A percentile compares a stretch with the other conserved stretches of the same genome.
These are phyloP conservation scores for Anthracocystis walkeri DNA, from an alignment of 1,284 basidiomycete genomes.

Conservation along the genomic window DNA sequence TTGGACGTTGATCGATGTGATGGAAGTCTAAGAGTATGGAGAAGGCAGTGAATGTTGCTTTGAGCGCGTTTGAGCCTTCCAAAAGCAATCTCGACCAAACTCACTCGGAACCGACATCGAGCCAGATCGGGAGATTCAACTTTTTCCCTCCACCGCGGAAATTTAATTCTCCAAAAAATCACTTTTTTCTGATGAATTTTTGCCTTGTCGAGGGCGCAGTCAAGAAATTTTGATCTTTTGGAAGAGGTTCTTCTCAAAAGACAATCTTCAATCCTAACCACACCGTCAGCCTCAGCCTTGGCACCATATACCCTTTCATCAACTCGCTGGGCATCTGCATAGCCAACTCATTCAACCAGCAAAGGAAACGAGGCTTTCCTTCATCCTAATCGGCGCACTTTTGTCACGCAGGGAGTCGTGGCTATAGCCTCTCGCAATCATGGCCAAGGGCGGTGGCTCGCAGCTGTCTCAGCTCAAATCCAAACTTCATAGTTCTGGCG, in stretches of 20 bases:
- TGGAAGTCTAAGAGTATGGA: neutral
- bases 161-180: neutral
- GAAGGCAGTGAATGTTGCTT: neutral
- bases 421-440: constrained; percentile 15
- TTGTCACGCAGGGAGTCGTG: neutral
- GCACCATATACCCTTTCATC: constrained; percentile 17
- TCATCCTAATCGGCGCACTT: neutral
- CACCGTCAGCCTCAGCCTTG: constrained; percentile 3
- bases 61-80: constrained; percentile 15
- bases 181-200: constrained; percentile 10
- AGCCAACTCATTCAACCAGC: neutral
- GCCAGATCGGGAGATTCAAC: constrained; percentile 29
- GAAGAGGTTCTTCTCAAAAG: neutral
- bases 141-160: constrained; percentile 12
- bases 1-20: constrained; percentile 29
- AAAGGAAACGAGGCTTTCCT: neutral
- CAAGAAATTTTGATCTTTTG: constrained; percentile 33
- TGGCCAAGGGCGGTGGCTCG: constrained; percentile 65
- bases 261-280: constrained; percentile 4
- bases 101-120: constrained; percentile 37
- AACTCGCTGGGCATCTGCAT: neutral
- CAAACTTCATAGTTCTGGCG: constrained; percentile 59
- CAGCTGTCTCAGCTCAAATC: constrained; percentile 68
- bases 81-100: constrained; percentile 19
- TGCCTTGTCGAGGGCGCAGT: neutral